A percentile compares a stretch with the other conserved stretches of the same genome.
Evolutionary conservation across 2,329 filamentous ascomycete genomes (phyloP).

Genomic region (Trichoderma breve): DNA sequence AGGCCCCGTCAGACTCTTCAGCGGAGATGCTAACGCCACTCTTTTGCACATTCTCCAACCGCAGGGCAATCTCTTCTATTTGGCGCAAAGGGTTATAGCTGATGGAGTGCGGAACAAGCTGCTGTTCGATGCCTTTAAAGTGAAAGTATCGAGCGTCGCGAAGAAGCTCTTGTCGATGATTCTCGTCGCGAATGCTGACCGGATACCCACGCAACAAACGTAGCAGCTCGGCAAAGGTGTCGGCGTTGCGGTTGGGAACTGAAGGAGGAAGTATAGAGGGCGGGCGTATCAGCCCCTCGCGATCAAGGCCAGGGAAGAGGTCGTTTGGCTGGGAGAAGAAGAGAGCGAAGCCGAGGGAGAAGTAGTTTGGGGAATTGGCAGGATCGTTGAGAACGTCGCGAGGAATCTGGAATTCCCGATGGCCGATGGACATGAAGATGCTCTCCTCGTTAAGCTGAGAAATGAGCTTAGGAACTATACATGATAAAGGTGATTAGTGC

Average conservation of each 20-base stretch:
- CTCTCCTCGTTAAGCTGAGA: slow-evolving; percentile 88
- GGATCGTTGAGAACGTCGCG: slow-evolving; percentile 81
- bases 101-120: slow-evolving; percentile 73
- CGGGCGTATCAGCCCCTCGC: slow-evolving; percentile 75
- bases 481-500: not conserved
- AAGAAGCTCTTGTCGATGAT: slow-evolving; percentile 73
- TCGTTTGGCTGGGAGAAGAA: slow-evolving; percentile 81
- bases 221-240: slow-evolving; percentile 78
- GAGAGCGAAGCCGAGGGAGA: slow-evolving; percentile 82
- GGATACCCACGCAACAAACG: slow-evolving; percentile 82
- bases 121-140: slow-evolving; percentile 86
- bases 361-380: slow-evolving; percentile 94
- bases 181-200: slow-evolving; percentile 69
- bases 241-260: slow-evolving; percentile 77
- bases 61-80: slow-evolving; percentile 72
- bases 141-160: slow-evolving; percentile 91
- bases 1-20: slow-evolving; percentile 38
- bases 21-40: slow-evolving; percentile 69
- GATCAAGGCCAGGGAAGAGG: slow-evolving; percentile 81
- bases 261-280: slow-evolving; percentile 81
- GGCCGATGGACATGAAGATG: slow-evolving; percentile 89
- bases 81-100: slow-evolving; percentile 69
- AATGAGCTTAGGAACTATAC: slow-evolving; percentile 76
- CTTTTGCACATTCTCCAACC: slow-evolving; percentile 84
- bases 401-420: slow-evolving; percentile 83